Conservation (phyloP, 345 rosid species). For the Punica granatum region DNA sequence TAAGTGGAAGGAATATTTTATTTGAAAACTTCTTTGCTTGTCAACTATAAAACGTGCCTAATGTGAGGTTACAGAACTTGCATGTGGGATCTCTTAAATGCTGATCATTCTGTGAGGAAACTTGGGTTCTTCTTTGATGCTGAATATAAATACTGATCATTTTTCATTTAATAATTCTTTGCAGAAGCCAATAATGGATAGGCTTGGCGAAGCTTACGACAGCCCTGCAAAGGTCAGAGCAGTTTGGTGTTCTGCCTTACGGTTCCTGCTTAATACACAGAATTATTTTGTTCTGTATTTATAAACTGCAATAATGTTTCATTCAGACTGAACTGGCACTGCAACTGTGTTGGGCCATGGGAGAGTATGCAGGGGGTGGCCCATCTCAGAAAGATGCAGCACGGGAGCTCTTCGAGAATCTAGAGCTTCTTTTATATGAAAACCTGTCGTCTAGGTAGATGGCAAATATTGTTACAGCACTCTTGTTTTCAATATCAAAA, state of each 20-base stretch:
- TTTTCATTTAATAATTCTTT: constrained; percentile 5
- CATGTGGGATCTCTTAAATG: too few species aligned
- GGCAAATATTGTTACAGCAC: background rate
- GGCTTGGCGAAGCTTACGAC: constrained; percentile 95
- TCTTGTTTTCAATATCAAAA: background rate
- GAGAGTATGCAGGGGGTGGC: constrained; percentile 96
- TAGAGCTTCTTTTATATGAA: constrained; percentile 87
- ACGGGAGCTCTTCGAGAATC: constrained; percentile 92
- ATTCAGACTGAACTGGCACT: constrained; percentile 77
- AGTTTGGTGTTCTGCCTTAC: background rate
- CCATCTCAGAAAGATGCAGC: constrained; percentile 82
- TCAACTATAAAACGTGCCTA: background rate
- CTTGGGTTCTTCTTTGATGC: background rate
- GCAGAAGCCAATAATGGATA: constrained; percentile 92
- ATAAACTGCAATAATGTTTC: constrained; percentile 1
- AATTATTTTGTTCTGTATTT: background rate
- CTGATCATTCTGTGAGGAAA: background rate
- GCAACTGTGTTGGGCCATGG: constrained; percentile 96
- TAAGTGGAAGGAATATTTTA: background rate
- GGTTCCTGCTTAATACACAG: background rate
- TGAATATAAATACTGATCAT: background rate
- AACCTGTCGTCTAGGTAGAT: constrained; percentile 78
- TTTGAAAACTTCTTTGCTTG: background rate
- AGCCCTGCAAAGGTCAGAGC: constrained; percentile 70
- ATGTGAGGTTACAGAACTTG: background rate